A percentile compares a stretch with the other conserved stretches of the same genome.
These are phyloP conservation scores for Cladosporium austrohemisphaericum DNA, from an alignment of 2,329 filamentous ascomycete genomes.

Conservation along the genomic window DNA sequence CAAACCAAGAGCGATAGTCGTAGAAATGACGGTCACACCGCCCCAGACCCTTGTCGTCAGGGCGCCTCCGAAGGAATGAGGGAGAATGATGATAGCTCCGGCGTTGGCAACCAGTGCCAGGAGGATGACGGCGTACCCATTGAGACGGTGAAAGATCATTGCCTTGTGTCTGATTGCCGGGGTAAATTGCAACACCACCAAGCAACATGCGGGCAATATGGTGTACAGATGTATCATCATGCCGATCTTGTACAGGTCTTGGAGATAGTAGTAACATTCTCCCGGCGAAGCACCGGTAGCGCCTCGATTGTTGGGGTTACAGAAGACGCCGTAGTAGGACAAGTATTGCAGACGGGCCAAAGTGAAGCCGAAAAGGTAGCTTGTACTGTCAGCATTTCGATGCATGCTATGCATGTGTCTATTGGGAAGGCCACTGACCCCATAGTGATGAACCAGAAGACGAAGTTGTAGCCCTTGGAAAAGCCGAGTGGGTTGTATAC, in stretches of 20 bases:
- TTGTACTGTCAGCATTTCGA: slow-evolving; percentile 26
- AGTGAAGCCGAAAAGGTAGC: slow-evolving; percentile 25
- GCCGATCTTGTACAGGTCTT: slow-evolving; percentile 34
- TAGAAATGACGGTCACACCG: slow-evolving; percentile 43
- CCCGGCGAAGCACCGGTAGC: slow-evolving; percentile 26
- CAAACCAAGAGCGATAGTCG: slow-evolving; percentile 41
- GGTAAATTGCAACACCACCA: slow-evolving; percentile 39
- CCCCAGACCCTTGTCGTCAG: slow-evolving; percentile 46
- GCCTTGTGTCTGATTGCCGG: slow-evolving; percentile 43
- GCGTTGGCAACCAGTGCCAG: slow-evolving; percentile 45
- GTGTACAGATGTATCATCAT: slow-evolving; percentile 41
- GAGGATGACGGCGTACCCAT: slow-evolving; percentile 52
- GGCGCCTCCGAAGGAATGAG: slow-evolving; percentile 51
- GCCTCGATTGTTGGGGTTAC: slow-evolving; percentile 4
- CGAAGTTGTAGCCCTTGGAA: slow-evolving; percentile 54
- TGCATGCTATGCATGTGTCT: slow-evolving; percentile 14
- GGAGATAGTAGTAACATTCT: slow-evolving; percentile 40
- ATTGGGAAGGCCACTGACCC: background rate
- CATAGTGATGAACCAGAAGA: slow-evolving; percentile 38
- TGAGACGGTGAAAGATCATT: slow-evolving; percentile 56
- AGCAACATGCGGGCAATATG: slow-evolving; percentile 36
- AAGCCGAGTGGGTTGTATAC: slow-evolving; percentile 53
- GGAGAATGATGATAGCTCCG: slow-evolving; percentile 51
- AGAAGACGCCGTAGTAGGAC: slow-evolving; percentile 9
- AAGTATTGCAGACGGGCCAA: slow-evolving; percentile 5